phyloP scores from a whole-genome alignment of 2,329 filamentous ascomycete genomes.

The Cytospora schulzeri region DNA sequence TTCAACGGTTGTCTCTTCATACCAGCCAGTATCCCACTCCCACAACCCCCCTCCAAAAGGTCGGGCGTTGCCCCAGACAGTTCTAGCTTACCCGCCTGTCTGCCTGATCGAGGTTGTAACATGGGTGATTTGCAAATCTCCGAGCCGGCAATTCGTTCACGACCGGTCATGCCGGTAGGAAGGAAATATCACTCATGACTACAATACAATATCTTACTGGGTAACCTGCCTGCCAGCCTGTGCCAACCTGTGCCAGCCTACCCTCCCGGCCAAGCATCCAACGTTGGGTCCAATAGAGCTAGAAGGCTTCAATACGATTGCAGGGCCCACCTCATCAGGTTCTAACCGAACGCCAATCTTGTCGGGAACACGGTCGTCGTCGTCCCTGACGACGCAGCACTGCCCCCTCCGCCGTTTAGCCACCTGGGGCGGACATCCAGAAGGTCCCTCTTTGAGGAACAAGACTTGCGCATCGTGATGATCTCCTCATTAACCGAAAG shows the following conservation, averaged over 20 bases:
- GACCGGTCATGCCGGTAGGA: not conserved
- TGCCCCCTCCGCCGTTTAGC: conserved; percentile 1
- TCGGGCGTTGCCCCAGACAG: too few species aligned
- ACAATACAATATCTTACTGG: not conserved
- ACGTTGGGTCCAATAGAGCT: not conserved
- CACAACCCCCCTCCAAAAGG: too few species aligned
- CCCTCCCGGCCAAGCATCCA: not conserved
- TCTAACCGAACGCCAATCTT: conserved; percentile 5
- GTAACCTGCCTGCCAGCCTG: not conserved
- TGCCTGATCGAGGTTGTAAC: not conserved
- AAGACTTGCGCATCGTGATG: conserved; percentile 9
- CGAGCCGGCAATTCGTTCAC: not conserved
- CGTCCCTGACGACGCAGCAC: not conserved
- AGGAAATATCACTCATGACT: not conserved
- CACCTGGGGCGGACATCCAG: too few species aligned
- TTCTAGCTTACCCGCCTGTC: not conserved
- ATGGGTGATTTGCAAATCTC: not conserved
- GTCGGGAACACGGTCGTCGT: conserved; percentile 2
- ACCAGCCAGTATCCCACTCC: too few species aligned
- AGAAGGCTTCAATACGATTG: conserved; percentile 7
- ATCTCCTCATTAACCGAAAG: conserved; percentile 7
- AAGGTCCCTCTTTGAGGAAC: too few species aligned
- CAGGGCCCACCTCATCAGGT: conserved; percentile 9
- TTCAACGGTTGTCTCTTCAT: not conserved
- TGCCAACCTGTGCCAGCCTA: too few species aligned